These are phyloP conservation scores for Cetraspora pellucida DNA, from an alignment of 192 early-diverging fungal species.

Conservation along the genomic window DNA sequence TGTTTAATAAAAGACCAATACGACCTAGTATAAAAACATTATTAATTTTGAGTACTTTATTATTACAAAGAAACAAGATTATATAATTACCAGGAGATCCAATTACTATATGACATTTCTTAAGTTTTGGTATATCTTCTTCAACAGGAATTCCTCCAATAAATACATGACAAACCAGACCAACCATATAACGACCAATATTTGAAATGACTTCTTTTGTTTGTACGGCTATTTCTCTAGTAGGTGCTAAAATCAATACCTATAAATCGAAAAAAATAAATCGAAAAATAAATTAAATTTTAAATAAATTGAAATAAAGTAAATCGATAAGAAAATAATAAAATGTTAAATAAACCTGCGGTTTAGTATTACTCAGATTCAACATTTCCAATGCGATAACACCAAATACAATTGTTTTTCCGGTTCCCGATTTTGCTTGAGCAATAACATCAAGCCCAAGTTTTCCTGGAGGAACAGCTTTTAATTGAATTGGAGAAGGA, in stretches of 20 bases:
- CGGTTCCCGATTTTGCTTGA: constrained; percentile 77
- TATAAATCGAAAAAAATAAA: background rate
- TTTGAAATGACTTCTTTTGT: constrained; percentile 57
- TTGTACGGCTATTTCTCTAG: constrained; percentile 65
- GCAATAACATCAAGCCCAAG: constrained; percentile 76
- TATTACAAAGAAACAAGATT: background rate
- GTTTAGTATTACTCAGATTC: constrained; percentile 30
- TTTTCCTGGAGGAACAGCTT: constrained; percentile 61
- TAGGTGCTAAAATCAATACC: constrained; percentile 62
- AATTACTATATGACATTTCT: constrained; percentile 54
- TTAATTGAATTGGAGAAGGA: constrained; percentile 66
- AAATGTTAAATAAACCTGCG: constrained; percentile 34
- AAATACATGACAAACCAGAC: constrained; percentile 47
- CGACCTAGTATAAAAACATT: constrained; percentile 38
- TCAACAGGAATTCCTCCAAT: constrained; percentile 59
- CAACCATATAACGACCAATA: constrained; percentile 37
- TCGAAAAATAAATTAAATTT: background rate
- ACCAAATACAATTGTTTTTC: constrained; percentile 62
- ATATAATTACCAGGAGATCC: constrained; percentile 52
- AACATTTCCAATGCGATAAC: constrained; percentile 56
- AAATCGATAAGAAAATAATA: background rate
- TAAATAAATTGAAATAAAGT: background rate
- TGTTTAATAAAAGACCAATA: constrained; percentile 44
- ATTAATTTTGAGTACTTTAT: background rate
- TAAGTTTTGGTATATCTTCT: constrained; percentile 47